Percentiles rank a stretch among this genome's conserved stretches.
Evolutionary conservation across 1,284 basidiomycete genomes (phyloP).

Genomic region (Rhodotorula sp.): DNA sequence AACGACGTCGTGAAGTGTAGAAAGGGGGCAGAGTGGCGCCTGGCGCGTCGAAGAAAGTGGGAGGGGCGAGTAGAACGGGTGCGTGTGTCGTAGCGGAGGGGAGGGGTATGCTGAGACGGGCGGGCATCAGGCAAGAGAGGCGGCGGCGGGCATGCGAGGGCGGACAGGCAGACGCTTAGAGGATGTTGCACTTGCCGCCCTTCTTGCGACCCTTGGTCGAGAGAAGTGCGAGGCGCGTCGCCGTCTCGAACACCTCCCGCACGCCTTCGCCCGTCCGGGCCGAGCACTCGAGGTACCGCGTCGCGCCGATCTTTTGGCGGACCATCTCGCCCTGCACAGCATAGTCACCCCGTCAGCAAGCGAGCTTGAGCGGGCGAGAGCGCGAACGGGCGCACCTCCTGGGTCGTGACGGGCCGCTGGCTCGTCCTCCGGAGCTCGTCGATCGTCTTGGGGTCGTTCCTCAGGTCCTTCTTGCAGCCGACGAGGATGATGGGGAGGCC

Average conservation of each 20-base stretch:
- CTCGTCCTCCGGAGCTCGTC: slow-evolving; percentile 94
- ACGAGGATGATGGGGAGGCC: slow-evolving; percentile 89
- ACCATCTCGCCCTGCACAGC: slow-evolving; percentile 68
- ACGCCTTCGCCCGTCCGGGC: slow-evolving; percentile 88
- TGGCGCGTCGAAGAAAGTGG: neutral
- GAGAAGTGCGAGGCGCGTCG: slow-evolving; percentile 55
- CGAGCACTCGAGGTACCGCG: slow-evolving; percentile 85
- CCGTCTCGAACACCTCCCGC: slow-evolving; percentile 87
- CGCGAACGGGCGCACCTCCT: slow-evolving; percentile 49
- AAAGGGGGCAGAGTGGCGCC: neutral
- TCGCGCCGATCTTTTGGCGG: slow-evolving; percentile 90
- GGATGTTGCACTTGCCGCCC: slow-evolving; percentile 72
- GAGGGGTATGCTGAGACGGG: neutral
- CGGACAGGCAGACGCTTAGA: slow-evolving; percentile 54
- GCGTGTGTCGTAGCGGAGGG: neutral
- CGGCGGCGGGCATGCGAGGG: neutral
- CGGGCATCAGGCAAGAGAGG: neutral
- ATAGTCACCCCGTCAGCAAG: neutral
- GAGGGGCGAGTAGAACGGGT: neutral
- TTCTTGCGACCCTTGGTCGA: slow-evolving; percentile 65
- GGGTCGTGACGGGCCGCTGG: slow-evolving; percentile 73
- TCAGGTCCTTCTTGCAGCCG: slow-evolving; percentile 89
- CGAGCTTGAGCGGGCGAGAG: neutral
- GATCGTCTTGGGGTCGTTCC: slow-evolving; percentile 80
- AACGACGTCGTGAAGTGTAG: neutral